phyloP scores from a whole-genome alignment of 768 basidiomycete species.

The Agrocybe chaxingu region DNA sequence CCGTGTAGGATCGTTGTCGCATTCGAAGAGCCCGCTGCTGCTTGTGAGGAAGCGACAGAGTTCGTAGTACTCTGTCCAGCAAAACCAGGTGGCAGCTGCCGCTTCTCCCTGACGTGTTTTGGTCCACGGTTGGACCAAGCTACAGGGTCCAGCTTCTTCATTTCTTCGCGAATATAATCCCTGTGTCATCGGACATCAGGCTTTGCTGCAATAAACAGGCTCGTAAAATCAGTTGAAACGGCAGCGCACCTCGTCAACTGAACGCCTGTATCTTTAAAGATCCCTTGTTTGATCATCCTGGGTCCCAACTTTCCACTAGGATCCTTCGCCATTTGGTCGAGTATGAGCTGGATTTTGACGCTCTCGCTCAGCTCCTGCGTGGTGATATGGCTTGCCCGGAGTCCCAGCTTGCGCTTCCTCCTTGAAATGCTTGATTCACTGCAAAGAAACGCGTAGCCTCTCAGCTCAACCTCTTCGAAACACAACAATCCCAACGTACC shows the following conservation, averaged over 20 bases:
- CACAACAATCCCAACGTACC: slow-evolving; percentile 17
- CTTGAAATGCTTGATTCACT: slow-evolving; percentile 28
- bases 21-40: too few relatives aligned
- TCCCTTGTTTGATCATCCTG: slow-evolving; percentile 22
- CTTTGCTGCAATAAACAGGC: not conserved
- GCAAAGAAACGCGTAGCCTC: not conserved
- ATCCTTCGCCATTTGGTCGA: slow-evolving; percentile 32
- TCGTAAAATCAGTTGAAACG: not conserved
- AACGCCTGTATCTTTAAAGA: slow-evolving; percentile 26
- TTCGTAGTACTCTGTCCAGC: not conserved
- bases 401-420: slow-evolving; percentile 22
- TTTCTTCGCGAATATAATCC: slow-evolving; percentile 13
- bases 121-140: slow-evolving; percentile 10
- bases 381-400: slow-evolving; percentile 25
- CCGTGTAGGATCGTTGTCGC: not conserved
- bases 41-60: not conserved
- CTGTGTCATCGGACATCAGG: not conserved
- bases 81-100: not conserved
- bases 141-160: slow-evolving; percentile 11
- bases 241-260: slow-evolving; percentile 25
- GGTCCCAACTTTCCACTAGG: slow-evolving; percentile 24
- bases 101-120: slow-evolving; percentile 5
- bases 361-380: slow-evolving; percentile 23
- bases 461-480: not conserved
- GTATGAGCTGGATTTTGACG: slow-evolving; percentile 28